Conservation (phyloP, 257 asterid species). For the Fraxinus cuspidata region DNA sequence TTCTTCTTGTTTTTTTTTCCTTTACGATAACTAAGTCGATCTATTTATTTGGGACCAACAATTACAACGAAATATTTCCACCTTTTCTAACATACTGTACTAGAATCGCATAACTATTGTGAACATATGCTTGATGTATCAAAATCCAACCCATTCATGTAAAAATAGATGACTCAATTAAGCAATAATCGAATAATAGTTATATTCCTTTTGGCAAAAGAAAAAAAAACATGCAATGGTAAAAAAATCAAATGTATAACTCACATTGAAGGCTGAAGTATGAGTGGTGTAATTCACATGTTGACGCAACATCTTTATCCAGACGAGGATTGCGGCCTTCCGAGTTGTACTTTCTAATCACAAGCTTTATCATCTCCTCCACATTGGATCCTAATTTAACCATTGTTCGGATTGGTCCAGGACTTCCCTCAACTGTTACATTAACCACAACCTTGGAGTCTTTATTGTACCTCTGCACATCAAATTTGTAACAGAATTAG, state of each 20-base stretch:
- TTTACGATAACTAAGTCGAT: no score
- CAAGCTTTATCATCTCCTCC: constrained; percentile 59
- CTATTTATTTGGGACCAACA: no score
- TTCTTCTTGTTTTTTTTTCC: no score
- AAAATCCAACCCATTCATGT: no score
- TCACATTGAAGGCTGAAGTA: constrained; percentile 72
- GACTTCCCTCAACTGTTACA: constrained; percentile 77
- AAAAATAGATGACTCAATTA: not conserved
- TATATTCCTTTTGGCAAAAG: not conserved
- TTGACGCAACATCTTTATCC: constrained; percentile 43
- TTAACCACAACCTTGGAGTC: constrained; percentile 73
- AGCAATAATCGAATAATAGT: not conserved
- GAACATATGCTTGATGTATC: no score
- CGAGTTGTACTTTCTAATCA: constrained; percentile 48
- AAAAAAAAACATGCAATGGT: not conserved
- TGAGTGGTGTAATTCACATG: constrained; percentile 57
- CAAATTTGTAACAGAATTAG: not conserved
- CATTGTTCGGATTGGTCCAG: constrained; percentile 71
- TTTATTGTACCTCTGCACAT: constrained; percentile 43
- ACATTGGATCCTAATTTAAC: constrained; percentile 64
- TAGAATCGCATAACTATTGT: no score
- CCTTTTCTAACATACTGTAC: no score
- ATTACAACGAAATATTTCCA: no score
- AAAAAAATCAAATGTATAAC: constrained; percentile 19
- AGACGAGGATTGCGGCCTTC: constrained; percentile 72